Evolutionary conservation across 140 eudicot species (phyloP).

Genomic region (Senecio squalidus): DNA sequence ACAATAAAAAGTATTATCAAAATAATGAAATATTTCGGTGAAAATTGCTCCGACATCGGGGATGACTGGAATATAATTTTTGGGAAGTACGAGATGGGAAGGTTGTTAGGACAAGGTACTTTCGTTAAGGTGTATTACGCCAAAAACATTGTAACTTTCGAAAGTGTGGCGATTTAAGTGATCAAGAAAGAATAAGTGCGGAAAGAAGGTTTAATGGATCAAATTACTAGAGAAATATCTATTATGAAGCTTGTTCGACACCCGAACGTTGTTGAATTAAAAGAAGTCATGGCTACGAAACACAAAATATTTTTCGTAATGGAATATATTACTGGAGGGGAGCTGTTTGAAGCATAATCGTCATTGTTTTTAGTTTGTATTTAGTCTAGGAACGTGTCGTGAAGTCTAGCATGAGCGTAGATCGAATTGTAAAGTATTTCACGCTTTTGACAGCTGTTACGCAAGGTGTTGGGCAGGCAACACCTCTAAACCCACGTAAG

Average conservation of each 20-base stretch:
- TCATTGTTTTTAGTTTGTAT: too few relatives aligned
- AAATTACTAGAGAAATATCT: constrained; percentile 57
- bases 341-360: too few relatives aligned
- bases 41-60: too few relatives aligned
- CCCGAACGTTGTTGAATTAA: constrained; percentile 65
- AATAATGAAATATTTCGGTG: too few relatives aligned
- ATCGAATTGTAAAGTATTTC: too few relatives aligned
- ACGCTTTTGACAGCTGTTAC: too few relatives aligned
- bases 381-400: too few relatives aligned
- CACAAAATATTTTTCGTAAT: constrained; percentile 55
- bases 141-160: constrained; percentile 31
- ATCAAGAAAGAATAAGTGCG: constrained; percentile 50
- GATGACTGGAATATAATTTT: constrained; percentile 28
- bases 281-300: constrained; percentile 76
- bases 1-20: too few relatives aligned
- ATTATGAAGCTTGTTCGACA: constrained; percentile 54
- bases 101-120: constrained; percentile 65
- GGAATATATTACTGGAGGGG: constrained; percentile 85
- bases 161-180: constrained; percentile 65
- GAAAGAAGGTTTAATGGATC: constrained; percentile 53
- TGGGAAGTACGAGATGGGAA: constrained; percentile 70
- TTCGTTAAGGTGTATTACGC: constrained; percentile 69
- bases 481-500: neutral
- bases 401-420: too few relatives aligned
- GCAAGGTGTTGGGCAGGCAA: too few relatives aligned